Percentiles rank a stretch among this genome's conserved stretches.
Conservation (phyloP, 2,329 filamentous ascomycete genomes). For the Penicillium rolfsii region DNA sequence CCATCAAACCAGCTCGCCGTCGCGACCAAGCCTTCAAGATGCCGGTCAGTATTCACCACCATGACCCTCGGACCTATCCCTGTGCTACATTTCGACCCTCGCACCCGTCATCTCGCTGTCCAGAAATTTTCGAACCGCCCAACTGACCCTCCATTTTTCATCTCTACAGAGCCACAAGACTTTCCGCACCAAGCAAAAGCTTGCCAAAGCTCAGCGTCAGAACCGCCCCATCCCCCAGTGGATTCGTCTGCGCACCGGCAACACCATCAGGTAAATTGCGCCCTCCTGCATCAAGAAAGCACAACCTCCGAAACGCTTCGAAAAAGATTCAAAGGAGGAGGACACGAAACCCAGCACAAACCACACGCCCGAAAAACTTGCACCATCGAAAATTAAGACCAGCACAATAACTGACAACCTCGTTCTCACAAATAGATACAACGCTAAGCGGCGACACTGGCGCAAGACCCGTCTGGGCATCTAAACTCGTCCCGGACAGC, state of each 20-base stretch:
- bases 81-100: constrained; percentile 8
- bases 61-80: constrained; percentile 9
- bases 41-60: constrained; percentile 51
- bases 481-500: constrained; percentile 61
- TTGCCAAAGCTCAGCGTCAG: constrained; percentile 99
- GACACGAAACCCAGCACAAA: not conserved
- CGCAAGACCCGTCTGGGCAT: constrained; percentile 99
- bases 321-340: not conserved
- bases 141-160: constrained; percentile 19
- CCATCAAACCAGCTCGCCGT: constrained; percentile 45
- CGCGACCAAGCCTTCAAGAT: constrained; percentile 56
- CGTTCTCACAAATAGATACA: constrained; percentile 71
- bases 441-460: constrained; percentile 99
- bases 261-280: constrained; percentile 93
- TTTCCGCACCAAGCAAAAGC: constrained; percentile 99
- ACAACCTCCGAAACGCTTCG: not conserved
- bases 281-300: constrained; percentile 11
- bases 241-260: constrained; percentile 97
- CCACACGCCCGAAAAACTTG: constrained; percentile 5
- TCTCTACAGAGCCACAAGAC: constrained; percentile 89
- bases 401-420: constrained; percentile 13
- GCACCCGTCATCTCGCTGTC: constrained; percentile 6
- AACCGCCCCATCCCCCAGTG: constrained; percentile 99
- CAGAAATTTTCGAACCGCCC: constrained; percentile 2
- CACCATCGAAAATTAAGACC: constrained; percentile 1